Conservation (phyloP, 129 eudicot species). For the Flaveria bidentis region DNA sequence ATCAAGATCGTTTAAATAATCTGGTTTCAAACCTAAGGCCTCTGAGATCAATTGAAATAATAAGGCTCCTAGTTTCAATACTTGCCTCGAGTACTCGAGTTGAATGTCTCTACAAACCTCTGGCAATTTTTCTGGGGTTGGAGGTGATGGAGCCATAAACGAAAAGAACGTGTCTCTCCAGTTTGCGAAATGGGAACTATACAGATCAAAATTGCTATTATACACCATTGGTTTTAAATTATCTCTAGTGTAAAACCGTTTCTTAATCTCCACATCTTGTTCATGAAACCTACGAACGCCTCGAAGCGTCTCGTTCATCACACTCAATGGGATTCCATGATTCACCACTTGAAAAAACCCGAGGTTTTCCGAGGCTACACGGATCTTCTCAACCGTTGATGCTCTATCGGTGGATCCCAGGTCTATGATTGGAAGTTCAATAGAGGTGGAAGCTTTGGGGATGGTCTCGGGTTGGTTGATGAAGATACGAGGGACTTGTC, state of each 20-base stretch:
- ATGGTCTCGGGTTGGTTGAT: conserved; percentile 40
- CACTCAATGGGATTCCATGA: conserved; percentile 51
- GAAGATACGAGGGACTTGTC: conserved; percentile 44
- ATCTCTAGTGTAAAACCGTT: conserved; percentile 44
- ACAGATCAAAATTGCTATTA: conserved; percentile 47
- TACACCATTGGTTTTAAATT: conserved; percentile 30
- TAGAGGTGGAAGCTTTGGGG: conserved; percentile 12
- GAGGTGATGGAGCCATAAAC: conserved; percentile 31
- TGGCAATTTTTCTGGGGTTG: conserved; percentile 27
- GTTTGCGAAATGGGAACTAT: conserved; percentile 12
- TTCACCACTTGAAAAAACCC: conserved; percentile 60
- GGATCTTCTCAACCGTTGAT: conserved; percentile 34
- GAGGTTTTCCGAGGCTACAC: conserved; percentile 30
- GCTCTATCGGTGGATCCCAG: conserved; percentile 26
- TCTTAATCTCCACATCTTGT: conserved; percentile 31
- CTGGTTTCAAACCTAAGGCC: conserved; percentile 49
- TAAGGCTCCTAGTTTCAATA: conserved; percentile 22
- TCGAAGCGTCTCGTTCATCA: conserved; percentile 43
- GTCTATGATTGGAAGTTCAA: conserved; percentile 45
- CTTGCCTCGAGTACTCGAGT: conserved; percentile 39
- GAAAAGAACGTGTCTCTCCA: conserved; percentile 31
- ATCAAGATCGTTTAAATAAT: conserved; percentile 35
- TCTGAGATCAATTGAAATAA: conserved; percentile 47
- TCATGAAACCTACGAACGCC: conserved; percentile 32
- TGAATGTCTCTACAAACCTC: conserved; percentile 45